Conservation (phyloP, 352 stramenopile species). For the Globisporangium carolinianum region DNA sequence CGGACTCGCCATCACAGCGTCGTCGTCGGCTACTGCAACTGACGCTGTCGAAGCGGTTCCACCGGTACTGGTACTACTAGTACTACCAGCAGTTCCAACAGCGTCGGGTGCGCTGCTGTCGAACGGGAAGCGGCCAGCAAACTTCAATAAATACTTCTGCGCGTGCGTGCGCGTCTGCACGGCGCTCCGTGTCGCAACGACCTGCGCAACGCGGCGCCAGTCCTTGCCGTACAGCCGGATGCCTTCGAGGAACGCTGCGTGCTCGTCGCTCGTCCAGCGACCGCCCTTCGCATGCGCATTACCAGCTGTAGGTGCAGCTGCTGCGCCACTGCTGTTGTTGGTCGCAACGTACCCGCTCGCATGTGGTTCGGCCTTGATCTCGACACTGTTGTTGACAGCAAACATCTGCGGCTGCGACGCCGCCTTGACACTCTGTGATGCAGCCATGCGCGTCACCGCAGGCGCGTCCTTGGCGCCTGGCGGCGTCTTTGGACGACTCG, state of each 20-base stretch:
- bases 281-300: constrained; percentile 56
- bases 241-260: constrained; percentile 79
- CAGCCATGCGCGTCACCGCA: constrained; percentile 7
- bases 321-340: constrained; percentile 1
- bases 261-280: constrained; percentile 85
- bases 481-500: constrained; percentile 39
- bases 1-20: constrained; percentile 3
- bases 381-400: not conserved
- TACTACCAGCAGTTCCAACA: no score
- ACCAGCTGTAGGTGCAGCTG: constrained; percentile 4
- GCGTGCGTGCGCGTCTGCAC: constrained; percentile 86
- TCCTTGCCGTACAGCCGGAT: constrained; percentile 86
- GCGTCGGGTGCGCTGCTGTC: constrained; percentile 18
- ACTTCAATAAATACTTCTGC: constrained; percentile 92
- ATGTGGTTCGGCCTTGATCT: constrained; percentile 11
- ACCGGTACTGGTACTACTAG: no score
- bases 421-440: no score
- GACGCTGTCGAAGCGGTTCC: no score
- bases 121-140: constrained; percentile 74
- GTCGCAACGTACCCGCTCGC: not conserved
- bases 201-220: constrained; percentile 77
- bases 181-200: constrained; percentile 77
- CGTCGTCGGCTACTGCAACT: not conserved
- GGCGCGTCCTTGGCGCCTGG: constrained; percentile 20
- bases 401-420: constrained; percentile 8